Percentiles rank a stretch among this genome's conserved stretches.
Conservation (phyloP, 768 basidiomycete species). For the Lentinus tigrinus region DNA sequence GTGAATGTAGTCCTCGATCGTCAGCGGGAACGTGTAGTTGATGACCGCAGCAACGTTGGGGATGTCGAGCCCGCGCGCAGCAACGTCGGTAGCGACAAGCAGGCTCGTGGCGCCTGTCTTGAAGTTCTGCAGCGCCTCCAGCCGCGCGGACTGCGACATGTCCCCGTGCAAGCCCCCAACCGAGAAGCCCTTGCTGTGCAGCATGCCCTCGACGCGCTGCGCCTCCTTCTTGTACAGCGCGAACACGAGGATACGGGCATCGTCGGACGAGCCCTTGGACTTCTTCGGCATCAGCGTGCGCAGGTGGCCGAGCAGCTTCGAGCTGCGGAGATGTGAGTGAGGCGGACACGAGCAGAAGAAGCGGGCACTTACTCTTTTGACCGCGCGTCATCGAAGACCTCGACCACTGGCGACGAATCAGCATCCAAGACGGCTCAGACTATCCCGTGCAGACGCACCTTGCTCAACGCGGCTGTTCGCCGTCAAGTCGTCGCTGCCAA, state of each 20-base stretch:
- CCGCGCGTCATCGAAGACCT: conserved; percentile 83
- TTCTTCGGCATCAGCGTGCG: conserved; percentile 60
- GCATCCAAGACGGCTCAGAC: background rate
- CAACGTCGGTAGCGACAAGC: conserved; percentile 96
- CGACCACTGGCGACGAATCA: conserved; percentile 45
- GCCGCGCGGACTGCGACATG: conserved; percentile 79
- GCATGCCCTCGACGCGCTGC: conserved; percentile 79
- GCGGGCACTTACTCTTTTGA: conserved; percentile 76
- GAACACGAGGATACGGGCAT: conserved; percentile 84
- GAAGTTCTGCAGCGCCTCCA: conserved; percentile 86
- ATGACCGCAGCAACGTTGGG: conserved; percentile 92
- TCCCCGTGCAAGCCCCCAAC: conserved; percentile 90
- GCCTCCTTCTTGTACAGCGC: conserved; percentile 98
- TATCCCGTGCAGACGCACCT: conserved; percentile 24
- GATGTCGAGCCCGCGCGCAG: conserved; percentile 95
- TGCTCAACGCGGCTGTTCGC: conserved; percentile 96
- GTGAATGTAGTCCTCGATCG: conserved; percentile 91
- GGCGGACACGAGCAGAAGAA: background rate
- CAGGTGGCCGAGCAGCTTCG: conserved; percentile 58
- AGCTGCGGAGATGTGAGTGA: conserved; percentile 36
- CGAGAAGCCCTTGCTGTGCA: conserved; percentile 70
- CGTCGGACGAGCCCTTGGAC: conserved; percentile 46
- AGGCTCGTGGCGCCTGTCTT: conserved; percentile 76
- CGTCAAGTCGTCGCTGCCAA: conserved; percentile 92
- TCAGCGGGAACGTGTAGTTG: conserved; percentile 97